A percentile compares a stretch with the other conserved stretches of the same genome.
phyloP scores from a whole-genome alignment of 2,329 filamentous ascomycete genomes.

The Epichloe sibirici region DNA sequence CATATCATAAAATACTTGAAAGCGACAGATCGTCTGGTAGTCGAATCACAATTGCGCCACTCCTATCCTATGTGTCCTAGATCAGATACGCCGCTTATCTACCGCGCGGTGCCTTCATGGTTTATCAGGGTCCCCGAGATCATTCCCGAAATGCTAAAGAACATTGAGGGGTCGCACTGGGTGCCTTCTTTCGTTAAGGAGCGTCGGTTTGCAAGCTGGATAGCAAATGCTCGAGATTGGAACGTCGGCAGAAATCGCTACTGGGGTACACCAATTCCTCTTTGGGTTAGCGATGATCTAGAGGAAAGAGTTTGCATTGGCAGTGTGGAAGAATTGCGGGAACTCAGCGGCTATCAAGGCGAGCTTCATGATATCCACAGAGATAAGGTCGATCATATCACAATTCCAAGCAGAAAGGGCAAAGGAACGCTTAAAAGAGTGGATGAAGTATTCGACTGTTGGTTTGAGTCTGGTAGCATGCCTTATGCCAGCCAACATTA shows the following conservation, averaged over 20 bases:
- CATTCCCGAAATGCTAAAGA: constrained; percentile 79
- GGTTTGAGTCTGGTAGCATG: constrained; percentile 96
- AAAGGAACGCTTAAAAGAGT: constrained; percentile 72
- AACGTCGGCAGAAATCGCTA: constrained; percentile 89
- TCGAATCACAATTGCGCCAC: constrained; percentile 80
- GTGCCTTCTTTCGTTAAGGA: constrained; percentile 86
- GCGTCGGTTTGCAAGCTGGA: constrained; percentile 83
- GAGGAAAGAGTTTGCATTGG: constrained; percentile 81
- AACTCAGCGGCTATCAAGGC: constrained; percentile 75
- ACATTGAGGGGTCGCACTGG: constrained; percentile 85
- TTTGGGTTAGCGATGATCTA: constrained; percentile 85
- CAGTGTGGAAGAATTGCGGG: constrained; percentile 70
- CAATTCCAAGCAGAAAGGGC: constrained; percentile 79
- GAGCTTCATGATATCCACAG: constrained; percentile 80
- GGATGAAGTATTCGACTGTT: constrained; percentile 89
- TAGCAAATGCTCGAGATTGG: constrained; percentile 84
- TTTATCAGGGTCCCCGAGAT: constrained; percentile 81
- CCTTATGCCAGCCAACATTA: constrained; percentile 86
- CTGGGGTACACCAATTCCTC: constrained; percentile 85
- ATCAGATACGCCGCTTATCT: constrained; percentile 90
- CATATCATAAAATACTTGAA: constrained; percentile 85
- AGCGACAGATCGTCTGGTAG: constrained; percentile 60
- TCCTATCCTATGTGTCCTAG: constrained; percentile 90
- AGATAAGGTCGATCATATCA: constrained; percentile 87
- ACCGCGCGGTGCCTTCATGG: constrained; percentile 86